Evolutionary conservation across 2,329 filamentous ascomycete species (phyloP), one percentile per base, ranked within the genome.

Genomic region (Monosporascus sp.): DNA sequence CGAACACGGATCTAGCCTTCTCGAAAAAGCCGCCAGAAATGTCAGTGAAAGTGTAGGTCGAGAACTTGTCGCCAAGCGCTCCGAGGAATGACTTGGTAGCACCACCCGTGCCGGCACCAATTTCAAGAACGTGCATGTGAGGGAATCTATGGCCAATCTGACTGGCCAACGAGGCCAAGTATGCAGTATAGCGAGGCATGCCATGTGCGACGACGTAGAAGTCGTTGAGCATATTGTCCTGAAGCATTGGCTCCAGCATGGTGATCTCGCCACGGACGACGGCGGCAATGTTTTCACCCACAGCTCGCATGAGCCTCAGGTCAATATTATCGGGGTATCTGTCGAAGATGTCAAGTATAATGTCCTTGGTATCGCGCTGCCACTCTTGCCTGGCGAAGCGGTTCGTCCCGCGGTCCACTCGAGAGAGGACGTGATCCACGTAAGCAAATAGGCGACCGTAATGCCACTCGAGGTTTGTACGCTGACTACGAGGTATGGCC

Each of bases 11-110:
- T 38, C 62, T 53, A 60, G 59, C 71, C 2, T 63, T 53, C 14
- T 65, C 63, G 45, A 77, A 74, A 60, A 72, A 72, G 18, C 62
- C 67, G 2, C 64, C 48, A 0, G 69, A 70, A 7, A 75, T 66
- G 49, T 78, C 75, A 0, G 76, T 77, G 58, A 67, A 78, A 0
- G 71, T 74, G 55, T 77, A 78, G 4, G 67, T 65, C 1, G 62
- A 54, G 44, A 73, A 72, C 5, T 45, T n/a, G 24, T 54, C 9
- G 0, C 60, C 65, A 15, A 77, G 54, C 5, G 50, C 31, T 1
- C 63, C 54, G 3, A 77, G 53, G 17, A 77, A 58, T 0, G 43
- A 35, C 8, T 65, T 59, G 0, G 76, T 77, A 0, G 71, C 63
- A 6, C 65, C 68, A 1, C 73, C 75, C 1, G 70, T 74, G 2